Base-by-base conservation (phyloP, 2,329 filamentous ascomycete species). In the Colletotrichum higginsianum region DNA sequence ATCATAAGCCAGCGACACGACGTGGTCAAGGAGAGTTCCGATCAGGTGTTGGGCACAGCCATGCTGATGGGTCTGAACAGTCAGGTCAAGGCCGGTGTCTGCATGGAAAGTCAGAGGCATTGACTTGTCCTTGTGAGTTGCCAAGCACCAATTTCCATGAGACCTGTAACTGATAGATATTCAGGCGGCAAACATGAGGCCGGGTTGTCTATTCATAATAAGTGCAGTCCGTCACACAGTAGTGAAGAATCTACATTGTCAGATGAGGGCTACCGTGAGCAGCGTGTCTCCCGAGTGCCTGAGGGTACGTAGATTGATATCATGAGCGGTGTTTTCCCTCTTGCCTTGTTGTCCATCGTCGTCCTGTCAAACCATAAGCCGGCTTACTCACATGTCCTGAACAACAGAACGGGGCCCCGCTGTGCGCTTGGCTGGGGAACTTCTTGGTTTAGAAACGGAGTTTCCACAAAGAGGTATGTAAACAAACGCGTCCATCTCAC, bases 391-490 rank as follows among this genome's bases (percentile, higher is more conserved):
- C 49, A 52, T 67, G 16, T 44, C 38, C 15, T 44, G 15, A 23
- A 55, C 30, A 58, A 61, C 46, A 61, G 50, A 16, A n/a, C 56
- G 13, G 42, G 18, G 35, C 42, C 52, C 52, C 46, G 52, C 44
- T 38, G 8, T 26, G 40, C 12, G 21, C 16, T 44, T 9, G 16
- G 18, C 57, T 16, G 23, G 35, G n/a, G 44, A 63, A 2, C 4
- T 26, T 3, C 35, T 57, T 46, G 57, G 61, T 26, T 40, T 71
- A 12, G 57, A 71, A 26, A 52, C 52, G 9, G 60, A 18, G 18
- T 68, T 64, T 44, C 58, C 65, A 16, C 66, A 69, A 53, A 55
- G 53, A 72, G 69, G 66, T 64, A 64, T 30, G 60, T 64, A 42
- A 63, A 69, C 53, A 69, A 58, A 53, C 38, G 52, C 46, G 49